These are phyloP conservation scores for Tetrahymena borealis DNA, from an alignment of 73 alveolate species.

Conservation along the genomic window DNA sequence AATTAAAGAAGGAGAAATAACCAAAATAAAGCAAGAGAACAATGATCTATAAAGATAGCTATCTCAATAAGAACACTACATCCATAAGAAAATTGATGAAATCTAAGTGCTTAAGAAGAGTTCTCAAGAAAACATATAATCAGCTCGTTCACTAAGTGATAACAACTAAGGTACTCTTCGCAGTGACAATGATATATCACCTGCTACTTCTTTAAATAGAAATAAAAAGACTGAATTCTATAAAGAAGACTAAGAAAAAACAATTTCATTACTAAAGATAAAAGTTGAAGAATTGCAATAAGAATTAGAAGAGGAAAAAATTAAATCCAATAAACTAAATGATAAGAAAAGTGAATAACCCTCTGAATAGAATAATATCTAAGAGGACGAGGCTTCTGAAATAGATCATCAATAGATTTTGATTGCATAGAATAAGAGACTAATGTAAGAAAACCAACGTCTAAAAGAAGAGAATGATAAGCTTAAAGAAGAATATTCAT, in stretches of 20 bases:
- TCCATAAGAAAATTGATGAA: neutral
- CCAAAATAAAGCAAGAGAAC: neutral
- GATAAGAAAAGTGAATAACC: neutral
- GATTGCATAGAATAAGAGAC: neutral
- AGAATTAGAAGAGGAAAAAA: neutral
- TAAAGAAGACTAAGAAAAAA: neutral
- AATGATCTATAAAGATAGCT: neutral
- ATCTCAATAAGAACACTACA: neutral
- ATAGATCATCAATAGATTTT: neutral
- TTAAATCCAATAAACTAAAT: neutral
- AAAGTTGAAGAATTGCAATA: neutral
- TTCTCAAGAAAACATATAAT: neutral
- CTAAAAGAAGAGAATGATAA: neutral
- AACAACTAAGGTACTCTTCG: neutral
- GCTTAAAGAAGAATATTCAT: neutral
- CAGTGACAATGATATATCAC: neutral
- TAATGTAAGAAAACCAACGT: neutral
- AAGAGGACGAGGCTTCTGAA: neutral
- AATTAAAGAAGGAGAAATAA: too few species aligned
- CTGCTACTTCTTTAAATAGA: neutral
- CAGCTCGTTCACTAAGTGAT: neutral
- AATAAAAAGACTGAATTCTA: neutral
- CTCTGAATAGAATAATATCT: neutral
- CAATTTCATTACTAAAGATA: neutral
- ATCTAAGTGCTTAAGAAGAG: neutral